These are phyloP conservation scores for Pseudogymnoascus sp. DNA, from an alignment of 2,329 filamentous ascomycete species.

Conservation along the genomic window DNA sequence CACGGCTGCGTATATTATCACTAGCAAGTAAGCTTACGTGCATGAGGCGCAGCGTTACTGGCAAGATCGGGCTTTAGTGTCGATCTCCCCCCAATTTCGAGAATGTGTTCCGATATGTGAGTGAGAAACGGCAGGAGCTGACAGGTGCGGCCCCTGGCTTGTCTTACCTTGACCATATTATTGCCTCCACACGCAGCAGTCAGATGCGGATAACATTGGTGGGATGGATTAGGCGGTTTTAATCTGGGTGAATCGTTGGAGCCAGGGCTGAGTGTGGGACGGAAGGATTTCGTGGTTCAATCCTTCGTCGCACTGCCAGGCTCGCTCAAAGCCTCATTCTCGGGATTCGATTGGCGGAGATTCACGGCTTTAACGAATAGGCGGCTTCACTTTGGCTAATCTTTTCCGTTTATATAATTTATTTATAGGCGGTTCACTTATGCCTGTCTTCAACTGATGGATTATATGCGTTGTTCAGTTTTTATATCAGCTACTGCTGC, in stretches of 20 bases:
- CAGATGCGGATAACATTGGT: not conserved
- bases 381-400: not conserved
- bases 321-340: not conserved
- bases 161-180: not conserved
- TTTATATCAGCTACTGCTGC: not conserved
- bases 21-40: not conserved
- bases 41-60: not conserved
- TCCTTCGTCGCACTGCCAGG: not conserved
- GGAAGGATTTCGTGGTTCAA: not conserved
- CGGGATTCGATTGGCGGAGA: not conserved
- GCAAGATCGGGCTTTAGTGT: not conserved
- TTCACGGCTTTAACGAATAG: not conserved
- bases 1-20: not conserved
- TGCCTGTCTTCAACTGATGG: not conserved
- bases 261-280: not conserved
- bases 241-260: not conserved
- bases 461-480: not conserved
- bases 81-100: not conserved
- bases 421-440: not conserved
- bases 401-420: not conserved
- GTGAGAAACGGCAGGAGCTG: not conserved
- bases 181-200: not conserved
- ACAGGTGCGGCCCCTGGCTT: not conserved
- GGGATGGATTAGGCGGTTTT: not conserved
- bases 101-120: not conserved